A percentile compares a stretch with the other conserved stretches of the same genome.
Evolutionary conservation across 2,329 filamentous ascomycete species (phyloP).

Genomic region (Calycina herbarum): DNA sequence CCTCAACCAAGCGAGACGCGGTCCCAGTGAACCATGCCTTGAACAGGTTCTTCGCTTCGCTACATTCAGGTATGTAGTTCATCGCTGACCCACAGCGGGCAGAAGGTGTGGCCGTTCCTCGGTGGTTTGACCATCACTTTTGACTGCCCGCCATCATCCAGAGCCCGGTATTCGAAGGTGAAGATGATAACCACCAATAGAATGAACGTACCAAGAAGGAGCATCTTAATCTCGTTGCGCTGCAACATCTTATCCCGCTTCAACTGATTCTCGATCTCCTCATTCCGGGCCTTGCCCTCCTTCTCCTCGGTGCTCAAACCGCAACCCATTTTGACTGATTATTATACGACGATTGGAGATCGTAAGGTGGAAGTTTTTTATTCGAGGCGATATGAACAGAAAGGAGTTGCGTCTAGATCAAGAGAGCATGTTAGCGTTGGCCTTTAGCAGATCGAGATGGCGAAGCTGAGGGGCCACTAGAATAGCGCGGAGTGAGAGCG

Average conservation of each 20-base stretch:
- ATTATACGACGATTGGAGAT: conserved; percentile 1
- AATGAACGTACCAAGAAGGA: conserved; percentile 78
- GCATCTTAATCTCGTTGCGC: conserved; percentile 99
- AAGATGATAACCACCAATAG: neutral
- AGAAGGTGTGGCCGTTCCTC: neutral
- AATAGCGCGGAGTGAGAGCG: neutral
- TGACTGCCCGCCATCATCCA: neutral
- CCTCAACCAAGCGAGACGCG: neutral
- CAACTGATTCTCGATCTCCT: conserved; percentile 99
- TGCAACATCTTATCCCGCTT: conserved; percentile 99
- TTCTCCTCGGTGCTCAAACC: conserved; percentile 99
- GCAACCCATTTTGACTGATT: conserved; percentile 85
- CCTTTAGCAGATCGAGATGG: neutral
- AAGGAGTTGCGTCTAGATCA: neutral
- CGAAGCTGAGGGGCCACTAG: conserved; percentile 2
- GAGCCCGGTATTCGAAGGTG: neutral
- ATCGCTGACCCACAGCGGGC: neutral
- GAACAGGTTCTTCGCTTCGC: neutral
- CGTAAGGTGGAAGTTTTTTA: neutral
- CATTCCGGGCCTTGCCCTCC: conserved; percentile 99
- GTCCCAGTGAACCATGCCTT: neutral
- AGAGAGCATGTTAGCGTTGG: conserved; percentile 8
- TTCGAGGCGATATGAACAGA: neutral
- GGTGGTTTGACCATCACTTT: neutral
- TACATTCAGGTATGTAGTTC: neutral